Base-by-base conservation (phyloP, 2,329 filamentous ascomycete species). In the Colletotrichum abscissum region DNA sequence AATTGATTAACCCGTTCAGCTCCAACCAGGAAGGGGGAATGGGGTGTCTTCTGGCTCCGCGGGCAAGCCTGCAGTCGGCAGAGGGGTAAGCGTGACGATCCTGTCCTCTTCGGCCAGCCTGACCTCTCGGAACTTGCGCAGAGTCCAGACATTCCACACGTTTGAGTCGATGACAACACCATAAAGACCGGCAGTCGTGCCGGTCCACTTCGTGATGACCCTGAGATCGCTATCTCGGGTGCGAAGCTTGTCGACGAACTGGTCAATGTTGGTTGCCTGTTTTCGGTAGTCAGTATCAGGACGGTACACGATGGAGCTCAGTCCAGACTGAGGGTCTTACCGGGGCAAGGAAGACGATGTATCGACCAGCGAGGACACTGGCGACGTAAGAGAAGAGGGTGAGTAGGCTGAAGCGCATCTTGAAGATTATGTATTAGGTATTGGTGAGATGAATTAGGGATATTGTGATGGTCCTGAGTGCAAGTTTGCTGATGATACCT, bases 91-190 rank as follows among this genome's bases (percentile, higher is more conserved):
- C 0, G 63, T 63, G 26, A 67, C 19, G 14, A 66, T 24, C 35
- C 52, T 14, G 14, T 71, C 67, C n/a, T 19, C 8, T 38, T 75
- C 69, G 5, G 55, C 67, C 7, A 4, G 11, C 16, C 30, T 5
- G 19, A 76, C 73, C 56, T 74, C 69, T 3, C 26, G 59, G 30
- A 67, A 71, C 3, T 19, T 22, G 9, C 14, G 7, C 28, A 76
- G 26, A 2, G 38, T 24, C 22, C 24, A 12, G 28, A 56, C n/a
- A 35, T 62, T 69, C 19, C 67, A 67, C 4, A 14, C 22, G 14
- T 64, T 38, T 38, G 71, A 72, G 35, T 57, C 26, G 35, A 76
- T 63, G 33, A 68, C 65, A 38, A 66, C 58, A 19, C 74, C 72
- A 55, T 66, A 26, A 22, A 66, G 60, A 55, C 57, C 46, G 46